Evolutionary conservation across 2,329 filamentous ascomycete genomes (phyloP), one percentile per base, ranked within the genome.

Genomic region (Arthrobotrys entomopaga): DNA sequence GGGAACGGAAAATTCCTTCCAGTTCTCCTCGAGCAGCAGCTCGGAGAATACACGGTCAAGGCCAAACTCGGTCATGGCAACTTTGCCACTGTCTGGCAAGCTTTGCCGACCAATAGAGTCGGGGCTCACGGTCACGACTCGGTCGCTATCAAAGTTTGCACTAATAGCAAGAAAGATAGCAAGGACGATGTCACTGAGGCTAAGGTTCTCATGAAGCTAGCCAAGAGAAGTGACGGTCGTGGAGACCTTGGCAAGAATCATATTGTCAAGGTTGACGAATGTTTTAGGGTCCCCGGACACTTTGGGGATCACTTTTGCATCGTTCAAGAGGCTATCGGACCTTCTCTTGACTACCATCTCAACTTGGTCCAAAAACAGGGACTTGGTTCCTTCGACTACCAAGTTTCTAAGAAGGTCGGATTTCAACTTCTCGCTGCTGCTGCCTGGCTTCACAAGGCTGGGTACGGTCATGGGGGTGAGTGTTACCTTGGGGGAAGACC

Each of bases 221-320:
- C 43, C 0, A 67, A 67, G 52, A 40, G 52, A 19, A 49, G 56
- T 26, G 70, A 74, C 26, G 63, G 70, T 1, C 49, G 54, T 11
- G 70, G 70, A 5, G 70, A 74, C 46, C 67, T 74, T 42, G 70
- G 70, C 7, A 74, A 74, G 34, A 20, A 59, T 4, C 70, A 74
- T n/a, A 34, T 67, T 19, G 46, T 67, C 13, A 66, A 63, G 20
- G 58, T 74, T 15, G 70, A 74, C 7, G 70, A 74, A n/a, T 74
- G 57, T 26, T 74, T 74, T 52, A 29, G 53, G 7, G 38, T 59
- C 16, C 49, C 63, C 19, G 70, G 70, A 8, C 59, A 67, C 52
- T 74, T 64, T 50, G 70, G 70, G 3, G 63, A 74, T 16, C 70
- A 74, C 40, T 74, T 74, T 40, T 74, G 70, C 20, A 74, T 74